These are phyloP conservation scores for Papiliotrema fonsecae DNA, from an alignment of 1,284 basidiomycete genomes.

Conservation along the genomic window DNA sequence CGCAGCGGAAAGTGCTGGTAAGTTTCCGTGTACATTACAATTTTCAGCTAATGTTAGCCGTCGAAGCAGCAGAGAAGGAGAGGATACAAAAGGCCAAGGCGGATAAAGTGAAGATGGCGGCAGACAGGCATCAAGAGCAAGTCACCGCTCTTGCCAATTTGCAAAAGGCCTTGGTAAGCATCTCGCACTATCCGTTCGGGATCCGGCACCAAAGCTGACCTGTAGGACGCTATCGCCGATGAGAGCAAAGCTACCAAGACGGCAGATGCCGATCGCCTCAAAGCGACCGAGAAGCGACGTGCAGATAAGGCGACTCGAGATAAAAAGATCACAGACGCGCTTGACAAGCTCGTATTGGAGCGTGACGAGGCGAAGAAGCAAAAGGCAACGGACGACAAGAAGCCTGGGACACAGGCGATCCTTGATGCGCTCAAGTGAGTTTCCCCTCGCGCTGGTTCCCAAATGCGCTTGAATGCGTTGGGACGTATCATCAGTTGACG, in stretches of 20 bases:
- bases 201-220: constrained; percentile 3
- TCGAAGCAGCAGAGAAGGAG: constrained; percentile 32
- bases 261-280: constrained; percentile 24
- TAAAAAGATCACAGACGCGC: constrained; percentile 42
- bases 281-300: constrained; percentile 37
- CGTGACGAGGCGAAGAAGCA: constrained; percentile 44
- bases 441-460: not conserved
- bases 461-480: too few relatives aligned
- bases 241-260: constrained; percentile 31
- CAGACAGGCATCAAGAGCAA: constrained; percentile 35
- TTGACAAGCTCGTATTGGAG: constrained; percentile 39
- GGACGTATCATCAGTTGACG: constrained; percentile 9
- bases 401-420: constrained; percentile 43
- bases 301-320: constrained; percentile 32
- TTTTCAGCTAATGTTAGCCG: constrained; percentile 15
- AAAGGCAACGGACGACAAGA: constrained; percentile 39
- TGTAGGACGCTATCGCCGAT: constrained; percentile 33
- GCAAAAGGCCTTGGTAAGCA: constrained; percentile 10
- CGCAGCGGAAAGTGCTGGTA: constrained; percentile 36
- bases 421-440: constrained; percentile 44
- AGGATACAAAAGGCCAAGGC: constrained; percentile 27
- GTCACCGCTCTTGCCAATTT: constrained; percentile 35
- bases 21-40: constrained; percentile 3
- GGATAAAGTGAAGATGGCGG: constrained; percentile 31
- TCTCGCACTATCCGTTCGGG: not conserved